phyloP scores from a whole-genome alignment of 2,329 filamentous ascomycete genomes.

The Aspergillus aculeatinus region DNA sequence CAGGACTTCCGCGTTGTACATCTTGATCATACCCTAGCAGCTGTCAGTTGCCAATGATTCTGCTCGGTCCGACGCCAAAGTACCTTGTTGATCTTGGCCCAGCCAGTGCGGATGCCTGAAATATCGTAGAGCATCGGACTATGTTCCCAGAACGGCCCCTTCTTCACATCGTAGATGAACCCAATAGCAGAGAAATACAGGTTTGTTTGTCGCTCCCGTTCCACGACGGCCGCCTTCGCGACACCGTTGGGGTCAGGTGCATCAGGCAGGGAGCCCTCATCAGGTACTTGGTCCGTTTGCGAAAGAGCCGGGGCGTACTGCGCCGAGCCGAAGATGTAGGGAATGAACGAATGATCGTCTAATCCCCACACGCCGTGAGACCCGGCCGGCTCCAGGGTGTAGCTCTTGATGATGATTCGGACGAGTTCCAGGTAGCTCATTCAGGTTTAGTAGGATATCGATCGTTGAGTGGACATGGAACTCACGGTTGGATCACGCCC shows the following conservation, averaged over 20 bases:
- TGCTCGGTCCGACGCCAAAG: background rate
- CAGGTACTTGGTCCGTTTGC: constrained; percentile 63
- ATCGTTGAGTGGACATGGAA: constrained; percentile 24
- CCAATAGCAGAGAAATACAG: constrained; percentile 95
- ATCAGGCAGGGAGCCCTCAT: constrained; percentile 72
- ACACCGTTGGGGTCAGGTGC: constrained; percentile 73
- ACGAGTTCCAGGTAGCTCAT: constrained; percentile 74
- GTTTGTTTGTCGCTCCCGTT: constrained; percentile 64
- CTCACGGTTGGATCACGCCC: constrained; percentile 77
- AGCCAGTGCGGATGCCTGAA: constrained; percentile 85
- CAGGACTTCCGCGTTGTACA: constrained; percentile 96
- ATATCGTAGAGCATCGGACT: constrained; percentile 94
- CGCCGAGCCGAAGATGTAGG: constrained; percentile 93
- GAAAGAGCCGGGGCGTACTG: constrained; percentile 77
- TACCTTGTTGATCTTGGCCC: constrained; percentile 96
- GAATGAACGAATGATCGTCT: constrained; percentile 93
- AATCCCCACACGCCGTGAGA: constrained; percentile 97
- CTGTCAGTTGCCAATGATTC: background rate
- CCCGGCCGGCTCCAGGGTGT: constrained; percentile 90
- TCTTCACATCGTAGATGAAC: constrained; percentile 97
- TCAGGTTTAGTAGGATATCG: constrained; percentile 4
- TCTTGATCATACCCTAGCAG: constrained; percentile 88
- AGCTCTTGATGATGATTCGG: constrained; percentile 79
- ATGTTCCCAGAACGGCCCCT: constrained; percentile 94
- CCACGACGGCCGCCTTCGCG: constrained; percentile 62